A percentile compares a stretch with the other conserved stretches of the same genome.
Evolutionary conservation across 805 yeast genomes (phyloP).

Genomic region (Kuraishia hungarica): DNA sequence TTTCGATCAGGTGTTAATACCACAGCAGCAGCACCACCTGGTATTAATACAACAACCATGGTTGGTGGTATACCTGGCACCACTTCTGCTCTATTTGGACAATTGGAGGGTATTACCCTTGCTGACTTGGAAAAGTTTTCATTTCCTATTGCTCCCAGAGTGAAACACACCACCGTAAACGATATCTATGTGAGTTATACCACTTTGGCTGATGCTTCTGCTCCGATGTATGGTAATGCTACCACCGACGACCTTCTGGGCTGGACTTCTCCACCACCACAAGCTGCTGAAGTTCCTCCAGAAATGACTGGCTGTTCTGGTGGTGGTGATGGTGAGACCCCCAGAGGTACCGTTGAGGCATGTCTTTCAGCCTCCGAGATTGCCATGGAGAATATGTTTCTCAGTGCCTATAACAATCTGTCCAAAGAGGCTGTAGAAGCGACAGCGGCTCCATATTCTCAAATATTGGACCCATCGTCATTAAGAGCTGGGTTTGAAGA

Average conservation of each 20-base stretch:
- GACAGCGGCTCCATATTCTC: background rate
- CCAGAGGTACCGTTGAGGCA: background rate
- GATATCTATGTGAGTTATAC: background rate
- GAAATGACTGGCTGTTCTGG: background rate
- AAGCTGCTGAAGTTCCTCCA: background rate
- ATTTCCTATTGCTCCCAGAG: background rate
- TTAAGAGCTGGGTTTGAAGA: background rate
- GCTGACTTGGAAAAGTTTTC: background rate
- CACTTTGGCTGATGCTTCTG: background rate
- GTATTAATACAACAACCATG: no score
- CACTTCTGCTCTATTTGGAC: background rate
- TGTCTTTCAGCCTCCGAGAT: background rate
- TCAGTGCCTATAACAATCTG: background rate
- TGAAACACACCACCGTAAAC: background rate
- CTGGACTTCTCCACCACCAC: background rate
- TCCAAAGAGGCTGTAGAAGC: background rate
- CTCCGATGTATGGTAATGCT: background rate
- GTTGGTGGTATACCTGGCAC: no score
- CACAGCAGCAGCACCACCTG: no score
- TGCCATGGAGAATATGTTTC: background rate
- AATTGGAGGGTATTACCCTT: background rate
- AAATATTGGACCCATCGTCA: background rate
- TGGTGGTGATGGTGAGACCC: background rate
- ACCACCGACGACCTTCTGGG: background rate
- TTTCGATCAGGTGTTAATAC: background rate